A percentile compares a stretch with the other conserved stretches of the same genome.
Conservation (phyloP, 257 asterid genomes). For the Euphrasia confusa region DNA sequence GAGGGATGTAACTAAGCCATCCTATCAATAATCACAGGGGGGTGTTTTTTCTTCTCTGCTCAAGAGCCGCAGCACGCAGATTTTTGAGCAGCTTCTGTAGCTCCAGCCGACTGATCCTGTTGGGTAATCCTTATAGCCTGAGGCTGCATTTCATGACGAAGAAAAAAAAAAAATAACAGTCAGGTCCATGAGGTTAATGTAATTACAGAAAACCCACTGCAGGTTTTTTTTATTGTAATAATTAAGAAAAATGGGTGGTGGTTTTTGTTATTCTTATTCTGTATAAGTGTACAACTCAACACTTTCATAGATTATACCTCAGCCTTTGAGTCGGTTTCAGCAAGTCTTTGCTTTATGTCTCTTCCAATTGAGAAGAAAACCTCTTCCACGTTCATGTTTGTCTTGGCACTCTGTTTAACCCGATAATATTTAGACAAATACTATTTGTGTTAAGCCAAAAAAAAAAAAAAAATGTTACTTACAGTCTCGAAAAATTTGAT, state of each 20-base stretch:
- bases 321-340: not conserved
- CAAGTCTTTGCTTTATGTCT: constrained; percentile 87
- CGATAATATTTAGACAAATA: not conserved
- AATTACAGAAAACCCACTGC: too few species aligned
- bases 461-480: not conserved
- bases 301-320: not conserved
- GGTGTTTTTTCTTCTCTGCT: constrained; percentile 2
- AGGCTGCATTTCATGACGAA: constrained; percentile 40
- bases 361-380: constrained; percentile 92
- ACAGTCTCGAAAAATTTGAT: constrained; percentile 24
- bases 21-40: constrained; percentile 10
- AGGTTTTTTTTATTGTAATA: not conserved
- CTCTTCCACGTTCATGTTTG: constrained; percentile 93
- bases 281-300: not conserved
- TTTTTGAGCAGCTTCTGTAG: constrained; percentile 54
- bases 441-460: not conserved
- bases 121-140: constrained; percentile 56
- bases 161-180: not conserved
- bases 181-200: not conserved
- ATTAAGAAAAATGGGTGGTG: not conserved
- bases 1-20: constrained; percentile 21
- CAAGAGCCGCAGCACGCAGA: constrained; percentile 78
- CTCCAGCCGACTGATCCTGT: constrained; percentile 43
- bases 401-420: constrained; percentile 32
- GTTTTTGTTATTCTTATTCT: not conserved